These are phyloP conservation scores for Wickerhamiella slavikovae DNA, from an alignment of 805 yeast genomes.

Conservation along the genomic window DNA sequence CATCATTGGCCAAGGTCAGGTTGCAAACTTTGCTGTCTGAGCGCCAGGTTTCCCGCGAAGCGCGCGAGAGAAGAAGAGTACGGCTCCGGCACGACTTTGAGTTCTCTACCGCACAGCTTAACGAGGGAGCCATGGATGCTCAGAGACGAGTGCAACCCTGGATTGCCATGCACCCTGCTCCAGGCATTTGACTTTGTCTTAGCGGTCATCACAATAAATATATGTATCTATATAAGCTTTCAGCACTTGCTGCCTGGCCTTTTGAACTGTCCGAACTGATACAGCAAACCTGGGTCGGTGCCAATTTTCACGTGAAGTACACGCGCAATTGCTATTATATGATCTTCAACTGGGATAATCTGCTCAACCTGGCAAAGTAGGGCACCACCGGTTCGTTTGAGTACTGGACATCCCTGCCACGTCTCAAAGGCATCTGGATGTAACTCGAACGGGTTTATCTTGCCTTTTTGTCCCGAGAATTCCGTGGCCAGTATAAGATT, in stretches of 20 bases:
- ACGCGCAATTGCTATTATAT: conserved; percentile 76
- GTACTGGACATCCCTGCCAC: conserved; percentile 11
- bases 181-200: background rate
- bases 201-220: background rate
- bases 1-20: too few relatives aligned
- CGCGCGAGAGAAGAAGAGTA: too few relatives aligned
- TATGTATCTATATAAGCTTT: background rate
- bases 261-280: conserved; percentile 1
- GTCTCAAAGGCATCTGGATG: conserved; percentile 8
- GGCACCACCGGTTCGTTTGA: conserved; percentile 11
- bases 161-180: too few relatives aligned
- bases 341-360: conserved; percentile 41
- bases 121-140: too few relatives aligned
- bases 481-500: conserved; percentile 41
- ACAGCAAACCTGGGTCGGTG: background rate
- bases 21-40: too few relatives aligned
- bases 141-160: too few relatives aligned
- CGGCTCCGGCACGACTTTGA: too few relatives aligned
- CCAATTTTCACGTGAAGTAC: conserved; percentile 20
- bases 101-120: too few relatives aligned
- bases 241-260: background rate
- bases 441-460: conserved; percentile 17
- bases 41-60: too few relatives aligned
- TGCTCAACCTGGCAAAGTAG: conserved; percentile 13
- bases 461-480: conserved; percentile 35